Conservation (phyloP, 1,284 basidiomycete genomes). For the Pisolithus thermaeus region DNA sequence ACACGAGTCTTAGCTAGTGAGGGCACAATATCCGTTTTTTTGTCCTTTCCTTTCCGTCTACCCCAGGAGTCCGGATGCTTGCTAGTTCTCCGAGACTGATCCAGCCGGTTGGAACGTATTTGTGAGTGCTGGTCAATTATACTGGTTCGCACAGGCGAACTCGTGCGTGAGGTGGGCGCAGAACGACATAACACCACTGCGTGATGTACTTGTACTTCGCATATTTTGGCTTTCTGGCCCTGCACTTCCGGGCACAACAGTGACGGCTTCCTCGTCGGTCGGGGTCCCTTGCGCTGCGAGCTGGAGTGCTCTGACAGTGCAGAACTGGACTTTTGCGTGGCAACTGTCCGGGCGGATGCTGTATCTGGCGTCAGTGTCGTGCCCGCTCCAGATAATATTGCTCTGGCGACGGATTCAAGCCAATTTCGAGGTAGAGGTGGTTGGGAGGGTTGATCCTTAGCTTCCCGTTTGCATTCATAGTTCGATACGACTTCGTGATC, state of each 20-base stretch:
- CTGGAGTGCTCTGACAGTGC: constrained; percentile 39
- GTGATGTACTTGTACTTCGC: constrained; percentile 42
- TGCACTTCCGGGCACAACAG: constrained; percentile 37
- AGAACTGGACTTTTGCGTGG: constrained; percentile 22
- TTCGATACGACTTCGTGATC: constrained; percentile 23
- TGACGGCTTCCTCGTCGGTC: constrained; percentile 27
- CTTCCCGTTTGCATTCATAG: constrained; percentile 15
- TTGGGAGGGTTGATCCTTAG: constrained; percentile 14
- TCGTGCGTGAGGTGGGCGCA: constrained; percentile 48
- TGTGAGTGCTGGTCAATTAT: constrained; percentile 9
- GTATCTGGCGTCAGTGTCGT: constrained; percentile 27
- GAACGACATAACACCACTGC: constrained; percentile 58
- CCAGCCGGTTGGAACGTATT: constrained; percentile 1
- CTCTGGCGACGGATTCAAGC: constrained; percentile 58
- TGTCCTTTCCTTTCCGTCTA: constrained; percentile 18
- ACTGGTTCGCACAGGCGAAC: constrained; percentile 33
- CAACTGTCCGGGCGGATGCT: constrained; percentile 19
- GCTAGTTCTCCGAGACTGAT: constrained; percentile 7
- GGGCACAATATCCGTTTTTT: constrained; percentile 29
- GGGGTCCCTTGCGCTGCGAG: constrained; percentile 12
- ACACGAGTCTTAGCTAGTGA: constrained; percentile 34
- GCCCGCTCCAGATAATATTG: constrained; percentile 44
- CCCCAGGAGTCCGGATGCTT: constrained; percentile 3
- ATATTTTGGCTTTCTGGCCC: constrained; percentile 33
- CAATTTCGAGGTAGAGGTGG: constrained; percentile 53